Percentiles rank a stretch among this genome's conserved stretches.
These are phyloP conservation scores for Annulohypoxylon bovei DNA, from an alignment of 495 filamentous ascomycete species.

Conservation along the genomic window DNA sequence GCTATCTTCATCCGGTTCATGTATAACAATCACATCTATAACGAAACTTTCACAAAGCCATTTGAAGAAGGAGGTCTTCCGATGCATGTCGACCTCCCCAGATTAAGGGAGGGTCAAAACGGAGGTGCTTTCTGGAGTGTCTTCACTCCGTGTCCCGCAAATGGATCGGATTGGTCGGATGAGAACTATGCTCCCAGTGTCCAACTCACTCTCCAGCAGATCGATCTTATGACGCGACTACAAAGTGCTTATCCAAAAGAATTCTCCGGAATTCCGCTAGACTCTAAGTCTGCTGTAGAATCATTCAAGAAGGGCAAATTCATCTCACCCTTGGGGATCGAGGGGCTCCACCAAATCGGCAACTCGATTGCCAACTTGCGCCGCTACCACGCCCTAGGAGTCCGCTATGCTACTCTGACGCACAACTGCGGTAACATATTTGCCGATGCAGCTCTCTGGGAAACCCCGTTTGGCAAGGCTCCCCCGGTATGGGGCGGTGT, in stretches of 20 bases:
- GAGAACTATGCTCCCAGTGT: slow-evolving; percentile 72
- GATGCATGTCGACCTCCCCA: slow-evolving; percentile 82
- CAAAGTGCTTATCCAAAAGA: slow-evolving; percentile 71
- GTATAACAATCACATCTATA: slow-evolving; percentile 83
- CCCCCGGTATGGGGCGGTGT: slow-evolving; percentile 70
- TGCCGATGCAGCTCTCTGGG: slow-evolving; percentile 80
- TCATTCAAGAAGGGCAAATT: slow-evolving; percentile 68
- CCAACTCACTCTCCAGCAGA: slow-evolving; percentile 78
- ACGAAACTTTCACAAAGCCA: slow-evolving; percentile 71
- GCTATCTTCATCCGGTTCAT: slow-evolving; percentile 73
- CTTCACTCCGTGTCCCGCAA: slow-evolving; percentile 78
- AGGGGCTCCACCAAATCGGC: slow-evolving; percentile 95
- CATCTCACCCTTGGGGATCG: slow-evolving; percentile 79
- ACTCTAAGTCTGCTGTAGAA: slow-evolving; percentile 65
- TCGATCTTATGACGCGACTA: slow-evolving; percentile 82
- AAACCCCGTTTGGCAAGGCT: slow-evolving; percentile 57
- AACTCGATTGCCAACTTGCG: slow-evolving; percentile 83
- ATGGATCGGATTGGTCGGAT: slow-evolving; percentile 76
- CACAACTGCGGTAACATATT: slow-evolving; percentile 95
- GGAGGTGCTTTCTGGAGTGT: slow-evolving; percentile 94
- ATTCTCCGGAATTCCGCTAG: slow-evolving; percentile 69
- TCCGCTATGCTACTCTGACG: slow-evolving; percentile 88
- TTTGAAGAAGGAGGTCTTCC: slow-evolving; percentile 73
- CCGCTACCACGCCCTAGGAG: slow-evolving; percentile 78
- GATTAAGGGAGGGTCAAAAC: slow-evolving; percentile 65